Conservation (phyloP, 352 stramenopile species). For the Halophytophthora batemanensis region DNA sequence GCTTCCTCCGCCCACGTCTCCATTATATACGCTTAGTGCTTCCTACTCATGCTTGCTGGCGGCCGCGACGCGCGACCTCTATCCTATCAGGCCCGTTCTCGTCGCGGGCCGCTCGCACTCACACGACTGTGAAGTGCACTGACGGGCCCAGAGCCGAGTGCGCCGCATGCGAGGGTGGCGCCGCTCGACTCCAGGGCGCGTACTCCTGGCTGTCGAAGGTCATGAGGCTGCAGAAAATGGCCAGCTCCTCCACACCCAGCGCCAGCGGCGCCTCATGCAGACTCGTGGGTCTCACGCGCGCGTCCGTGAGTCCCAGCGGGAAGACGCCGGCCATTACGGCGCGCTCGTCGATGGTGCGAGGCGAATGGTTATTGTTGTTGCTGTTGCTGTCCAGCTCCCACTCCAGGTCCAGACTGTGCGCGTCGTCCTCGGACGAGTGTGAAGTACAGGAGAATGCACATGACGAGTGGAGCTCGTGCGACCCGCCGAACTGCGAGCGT, state of each 20-base stretch:
- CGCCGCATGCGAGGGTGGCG: slow-evolving; percentile 22
- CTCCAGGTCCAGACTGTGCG: slow-evolving; percentile 11
- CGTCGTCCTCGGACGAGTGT: slow-evolving; percentile 41
- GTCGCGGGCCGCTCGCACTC: neutral
- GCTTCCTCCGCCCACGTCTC: neutral
- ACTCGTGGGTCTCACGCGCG: slow-evolving; percentile 43
- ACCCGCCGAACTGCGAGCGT: slow-evolving; percentile 19
- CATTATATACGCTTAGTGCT: neutral
- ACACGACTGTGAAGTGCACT: too few relatives aligned
- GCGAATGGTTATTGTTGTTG: slow-evolving; percentile 24
- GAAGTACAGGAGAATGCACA: slow-evolving; percentile 35
- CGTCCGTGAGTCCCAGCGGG: slow-evolving; percentile 12
- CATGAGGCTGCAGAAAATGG: slow-evolving; percentile 82
- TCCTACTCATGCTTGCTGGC: neutral
- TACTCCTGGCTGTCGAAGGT: slow-evolving; percentile 47
- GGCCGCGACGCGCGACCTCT: neutral
- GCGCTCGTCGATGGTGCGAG: slow-evolving; percentile 49
- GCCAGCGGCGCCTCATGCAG: slow-evolving; percentile 60
- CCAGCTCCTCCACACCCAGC: slow-evolving; percentile 61
- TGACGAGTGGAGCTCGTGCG: slow-evolving; percentile 2
- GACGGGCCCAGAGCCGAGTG: too few relatives aligned
- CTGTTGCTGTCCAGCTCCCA: slow-evolving; percentile 9
- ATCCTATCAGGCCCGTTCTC: neutral
- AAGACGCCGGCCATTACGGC: slow-evolving; percentile 26
- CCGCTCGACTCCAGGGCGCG: slow-evolving; percentile 5